Evolutionary conservation across 2,329 filamentous ascomycete species (phyloP), one percentile per base, ranked within the genome.

Genomic region (Macrophomina pseudophaseolina): DNA sequence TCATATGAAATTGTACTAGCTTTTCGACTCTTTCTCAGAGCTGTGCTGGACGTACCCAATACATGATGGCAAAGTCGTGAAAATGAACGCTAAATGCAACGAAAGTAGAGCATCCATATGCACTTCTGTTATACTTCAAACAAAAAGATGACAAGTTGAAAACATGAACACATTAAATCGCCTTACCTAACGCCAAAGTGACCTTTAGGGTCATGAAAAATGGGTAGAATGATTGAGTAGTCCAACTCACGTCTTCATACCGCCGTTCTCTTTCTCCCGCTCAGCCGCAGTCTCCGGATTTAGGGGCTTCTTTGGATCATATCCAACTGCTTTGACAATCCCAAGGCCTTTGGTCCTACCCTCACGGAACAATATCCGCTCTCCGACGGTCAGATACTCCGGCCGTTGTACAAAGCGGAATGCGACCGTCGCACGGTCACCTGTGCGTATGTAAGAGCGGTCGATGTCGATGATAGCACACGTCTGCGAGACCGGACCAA

Each of bases 401-500:
- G 95, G 95, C 28, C 94, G 84, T 78, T 97, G 95, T 3, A 97
- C 91, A 75, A 99, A 99, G 9, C 90, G 89, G 81, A 99, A 99
- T 0, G 94, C 95, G 1, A 99, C 95, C 0, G 90, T 90, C 2
- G 95, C 95, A n/a, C 94, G 86, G 77, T 98, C 95, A 9, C 95
- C 95, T 0, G 94, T 97, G 7, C 95, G 88, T 70, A 99, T 97
- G 73, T 94, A 95, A 32, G 91, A 91, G n/a, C 94, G 89, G 76
- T 99, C 95, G 71, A 99, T 95, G 74, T 97, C 95, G 74, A 99
- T 97, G 75, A 99, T 97, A 11, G 93, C 90, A 75, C 95, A 99
- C 0, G 95, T 99, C 80, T 99, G 95, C 48, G 91, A 93, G 51
- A 99, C 91, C 0, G 95, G 92, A 0, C 95, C 95, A 4, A 99